Evolutionary conservation across 148 eudicot genomes (phyloP), one percentile per base, ranked within the genome.

Genomic region (Rhododendron henanense): DNA sequence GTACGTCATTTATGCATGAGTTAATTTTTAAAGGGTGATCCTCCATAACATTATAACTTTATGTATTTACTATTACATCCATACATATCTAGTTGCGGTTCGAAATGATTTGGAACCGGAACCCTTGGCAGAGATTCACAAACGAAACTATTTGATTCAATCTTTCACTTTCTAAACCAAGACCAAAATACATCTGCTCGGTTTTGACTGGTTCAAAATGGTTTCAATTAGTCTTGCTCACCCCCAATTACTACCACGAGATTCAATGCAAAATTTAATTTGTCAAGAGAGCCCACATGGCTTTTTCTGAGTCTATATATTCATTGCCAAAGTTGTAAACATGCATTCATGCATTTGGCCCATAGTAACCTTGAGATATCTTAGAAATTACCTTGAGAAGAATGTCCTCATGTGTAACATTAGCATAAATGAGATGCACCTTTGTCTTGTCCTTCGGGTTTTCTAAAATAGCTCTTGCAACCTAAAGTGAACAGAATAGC

Each of bases 381-480:
- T 25, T 31, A 50, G 35, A 59, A 61, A 61, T 87, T 91, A 94
- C 98, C 98, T 96, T 96, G 65, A 94, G 53, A 87, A 96, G 92
- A 90, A 96, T 96, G 90, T 96, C 98, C 31, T 93, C 98, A 39
- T 6, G 82, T 77, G 95, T 93, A 74, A 94, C 95, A 88, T 96
- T 96, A 78, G 96, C 96, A 84, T 96, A 96, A 61, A 96, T 93
- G 41, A 96, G 92, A 85, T 93, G 95, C 76, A 96, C 94, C 89
- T 90, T 93, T 39, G 98, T 96, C 41, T 87, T 90, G 90, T 96
- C 98, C 9, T 83, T 92, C 10, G 94, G 94, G 86, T 94, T 94
- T 88, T 96, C 98, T 84, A 94, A 91, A 86, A 96, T 93, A 83
- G 98, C 98, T 88, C 98, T 93, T 37, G 98, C 88, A 76, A 96